Evolutionary conservation across 2,329 filamentous ascomycete genomes (phyloP).

Genomic region (Aurifilum marmelostoma): DNA sequence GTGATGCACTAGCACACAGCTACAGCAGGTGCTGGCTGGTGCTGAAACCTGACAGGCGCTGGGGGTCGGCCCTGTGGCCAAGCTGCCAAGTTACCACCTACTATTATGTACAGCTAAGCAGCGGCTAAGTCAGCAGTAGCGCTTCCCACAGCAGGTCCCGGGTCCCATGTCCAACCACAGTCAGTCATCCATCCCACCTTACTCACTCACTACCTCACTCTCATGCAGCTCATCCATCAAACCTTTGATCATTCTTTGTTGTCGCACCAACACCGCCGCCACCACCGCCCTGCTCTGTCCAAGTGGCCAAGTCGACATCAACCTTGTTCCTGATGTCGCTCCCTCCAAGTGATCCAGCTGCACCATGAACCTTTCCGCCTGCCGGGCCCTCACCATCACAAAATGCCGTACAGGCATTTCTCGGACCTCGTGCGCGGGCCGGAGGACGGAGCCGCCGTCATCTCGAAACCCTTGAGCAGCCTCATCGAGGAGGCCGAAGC

Average conservation of each 20-base stretch:
- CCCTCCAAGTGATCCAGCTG: not conserved
- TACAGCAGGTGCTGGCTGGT: not conserved
- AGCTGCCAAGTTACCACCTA: too few relatives aligned
- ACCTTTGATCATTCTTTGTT: not conserved
- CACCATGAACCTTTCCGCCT: conserved; percentile 10
- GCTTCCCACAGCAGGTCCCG: not conserved
- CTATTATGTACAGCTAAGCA: conserved; percentile 5
- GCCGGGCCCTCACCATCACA: conserved; percentile 3
- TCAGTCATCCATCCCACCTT: not conserved
- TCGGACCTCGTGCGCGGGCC: conserved; percentile 12
- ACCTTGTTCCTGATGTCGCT: conserved; percentile 5
- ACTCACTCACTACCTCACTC: not conserved
- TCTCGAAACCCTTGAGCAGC: conserved; percentile 55
- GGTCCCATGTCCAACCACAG: not conserved
- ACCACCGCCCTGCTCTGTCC: not conserved
- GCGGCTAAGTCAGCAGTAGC: not conserved
- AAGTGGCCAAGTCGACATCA: not conserved
- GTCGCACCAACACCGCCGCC: not conserved
- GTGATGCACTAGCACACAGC: too few relatives aligned
- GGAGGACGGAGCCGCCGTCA: conserved; percentile 40
- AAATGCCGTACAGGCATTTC: conserved; percentile 18
- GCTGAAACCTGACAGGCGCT: not conserved
- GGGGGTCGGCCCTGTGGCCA: too few relatives aligned
- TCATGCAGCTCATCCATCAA: not conserved
- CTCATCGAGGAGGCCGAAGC: conserved; percentile 57